Evolutionary conservation across 768 basidiomycete species (phyloP).

Genomic region (Phanerochaete sordida): DNA sequence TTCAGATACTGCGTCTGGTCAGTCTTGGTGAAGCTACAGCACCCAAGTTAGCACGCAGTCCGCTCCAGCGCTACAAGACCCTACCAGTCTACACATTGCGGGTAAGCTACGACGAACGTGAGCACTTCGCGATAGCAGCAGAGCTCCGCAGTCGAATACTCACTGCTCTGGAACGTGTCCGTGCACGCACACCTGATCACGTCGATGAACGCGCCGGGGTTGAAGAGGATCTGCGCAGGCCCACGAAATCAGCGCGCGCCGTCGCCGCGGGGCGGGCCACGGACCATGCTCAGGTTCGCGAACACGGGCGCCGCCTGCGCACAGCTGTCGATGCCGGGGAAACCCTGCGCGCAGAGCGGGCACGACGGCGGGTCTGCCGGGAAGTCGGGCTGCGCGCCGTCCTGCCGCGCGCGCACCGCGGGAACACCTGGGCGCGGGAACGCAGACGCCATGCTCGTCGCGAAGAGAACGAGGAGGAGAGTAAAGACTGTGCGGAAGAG

Average conservation of each 20-base stretch:
- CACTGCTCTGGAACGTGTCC: constrained; percentile 37
- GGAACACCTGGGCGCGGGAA: background rate
- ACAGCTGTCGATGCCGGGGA: constrained; percentile 51
- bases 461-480: background rate
- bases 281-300: constrained; percentile 52
- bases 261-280: constrained; percentile 10
- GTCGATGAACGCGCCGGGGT: constrained; percentile 59
- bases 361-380: constrained; percentile 55
- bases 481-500: background rate
- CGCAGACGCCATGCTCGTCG: background rate
- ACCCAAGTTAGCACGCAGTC: background rate
- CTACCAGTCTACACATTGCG: constrained; percentile 69
- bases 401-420: background rate
- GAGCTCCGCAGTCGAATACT: background rate
- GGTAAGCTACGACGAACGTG: constrained; percentile 30
- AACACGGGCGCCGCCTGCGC: constrained; percentile 55
- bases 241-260: background rate
- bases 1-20: constrained; percentile 52
- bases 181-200: constrained; percentile 63
- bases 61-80: background rate
- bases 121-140: background rate
- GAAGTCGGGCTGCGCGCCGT: constrained; percentile 37
- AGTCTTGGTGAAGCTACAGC: constrained; percentile 49
- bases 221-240: constrained; percentile 49
- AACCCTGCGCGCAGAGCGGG: constrained; percentile 51